Conservation (phyloP, 805 yeast species). For the Candida andamanensis region DNA sequence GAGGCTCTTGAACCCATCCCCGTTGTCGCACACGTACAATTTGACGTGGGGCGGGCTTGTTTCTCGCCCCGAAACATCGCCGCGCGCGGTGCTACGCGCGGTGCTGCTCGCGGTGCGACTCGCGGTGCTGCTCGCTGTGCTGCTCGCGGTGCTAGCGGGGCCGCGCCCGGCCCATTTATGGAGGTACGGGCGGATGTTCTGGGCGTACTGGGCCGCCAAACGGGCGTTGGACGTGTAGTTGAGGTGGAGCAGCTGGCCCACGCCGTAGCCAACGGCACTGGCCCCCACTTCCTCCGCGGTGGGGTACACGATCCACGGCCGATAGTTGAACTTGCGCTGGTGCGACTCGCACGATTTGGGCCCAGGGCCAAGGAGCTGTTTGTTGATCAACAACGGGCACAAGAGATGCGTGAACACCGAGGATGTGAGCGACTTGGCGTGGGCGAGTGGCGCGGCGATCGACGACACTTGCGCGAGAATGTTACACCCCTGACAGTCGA, state of each 20-base stretch:
- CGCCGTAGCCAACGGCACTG: constrained; percentile 40
- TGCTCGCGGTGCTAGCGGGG: too few species aligned
- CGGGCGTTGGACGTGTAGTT: constrained; percentile 22
- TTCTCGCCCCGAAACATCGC: constrained; percentile 26
- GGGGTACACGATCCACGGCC: constrained; percentile 42
- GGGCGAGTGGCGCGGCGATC: constrained; percentile 40
- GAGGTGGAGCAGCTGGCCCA: constrained; percentile 50
- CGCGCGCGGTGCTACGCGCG: too few species aligned
- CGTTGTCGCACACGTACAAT: constrained; percentile 52
- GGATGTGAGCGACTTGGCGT: constrained; percentile 17
- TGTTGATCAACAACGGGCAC: constrained; percentile 33
- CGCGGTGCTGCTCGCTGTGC: too few species aligned
- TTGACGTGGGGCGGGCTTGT: constrained; percentile 62
- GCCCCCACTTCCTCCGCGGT: constrained; percentile 33
- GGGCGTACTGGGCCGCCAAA: constrained; percentile 28
- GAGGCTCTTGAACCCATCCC: constrained; percentile 44
- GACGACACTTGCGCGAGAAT: constrained; percentile 46
- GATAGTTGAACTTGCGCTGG: constrained; percentile 20
- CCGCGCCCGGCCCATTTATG: constrained; percentile 35
- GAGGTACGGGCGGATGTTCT: constrained; percentile 39
- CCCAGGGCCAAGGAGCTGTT: constrained; percentile 25
- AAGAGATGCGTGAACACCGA: constrained; percentile 46
- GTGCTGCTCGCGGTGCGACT: too few species aligned
- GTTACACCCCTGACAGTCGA: constrained; percentile 21
- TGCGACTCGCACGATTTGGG: constrained; percentile 14